Conservation (phyloP, 495 filamentous ascomycete genomes). For the Pseudomonodictys pantanalensis region DNA sequence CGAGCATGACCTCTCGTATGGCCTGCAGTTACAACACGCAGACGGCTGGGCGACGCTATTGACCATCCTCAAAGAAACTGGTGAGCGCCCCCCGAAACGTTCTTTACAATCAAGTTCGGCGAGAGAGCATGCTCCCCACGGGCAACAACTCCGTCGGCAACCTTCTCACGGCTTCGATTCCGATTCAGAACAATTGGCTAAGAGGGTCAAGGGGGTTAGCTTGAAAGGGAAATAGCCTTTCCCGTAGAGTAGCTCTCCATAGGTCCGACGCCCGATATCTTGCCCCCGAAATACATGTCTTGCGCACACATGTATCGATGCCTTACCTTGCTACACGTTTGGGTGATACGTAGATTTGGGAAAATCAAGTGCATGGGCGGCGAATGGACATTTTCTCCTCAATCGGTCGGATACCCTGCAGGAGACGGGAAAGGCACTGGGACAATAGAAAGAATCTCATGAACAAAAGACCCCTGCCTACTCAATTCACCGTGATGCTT, state of each 20-base stretch:
- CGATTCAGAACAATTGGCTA: conserved; percentile 77
- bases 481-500: too few species aligned
- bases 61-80: conserved; percentile 88
- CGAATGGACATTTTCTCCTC: too few species aligned
- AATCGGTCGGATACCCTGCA: too few species aligned
- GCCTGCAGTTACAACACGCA: conserved; percentile 75
- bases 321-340: too few species aligned
- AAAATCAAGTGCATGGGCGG: too few species aligned
- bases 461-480: too few species aligned
- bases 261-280: neutral
- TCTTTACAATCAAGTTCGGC: conserved; percentile 31
- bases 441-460: too few species aligned
- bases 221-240: conserved; percentile 49
- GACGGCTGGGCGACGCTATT: conserved; percentile 90
- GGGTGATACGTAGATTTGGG: too few species aligned
- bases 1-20: conserved; percentile 70
- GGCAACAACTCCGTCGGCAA: conserved; percentile 1
- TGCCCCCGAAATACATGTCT: too few species aligned
- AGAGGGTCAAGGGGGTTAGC: conserved; percentile 97
- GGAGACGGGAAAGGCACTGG: too few species aligned
- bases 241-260: neutral
- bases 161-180: conserved; percentile 33
- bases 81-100: conserved; percentile 92
- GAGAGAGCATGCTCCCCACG: conserved; percentile 30
- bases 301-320: too few species aligned